phyloP scores from a whole-genome alignment of 1,284 basidiomycete genomes.

The Flammula alnicola region DNA sequence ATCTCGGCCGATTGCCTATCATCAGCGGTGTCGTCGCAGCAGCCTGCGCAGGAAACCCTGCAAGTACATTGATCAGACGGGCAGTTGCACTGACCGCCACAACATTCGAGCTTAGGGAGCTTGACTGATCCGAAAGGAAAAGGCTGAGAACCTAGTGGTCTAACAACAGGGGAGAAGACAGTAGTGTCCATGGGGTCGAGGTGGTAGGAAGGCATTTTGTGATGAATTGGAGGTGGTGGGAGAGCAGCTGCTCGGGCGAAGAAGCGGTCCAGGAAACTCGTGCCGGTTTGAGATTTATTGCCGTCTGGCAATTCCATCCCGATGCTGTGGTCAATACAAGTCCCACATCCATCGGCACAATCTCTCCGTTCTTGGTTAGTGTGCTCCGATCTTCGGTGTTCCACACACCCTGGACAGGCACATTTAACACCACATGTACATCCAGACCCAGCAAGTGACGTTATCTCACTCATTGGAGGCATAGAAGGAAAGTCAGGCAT shows the following conservation, averaged over 20 bases:
- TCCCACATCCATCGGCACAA: slow-evolving; percentile 66
- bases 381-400: slow-evolving; percentile 61
- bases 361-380: slow-evolving; percentile 48
- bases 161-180: slow-evolving; percentile 45
- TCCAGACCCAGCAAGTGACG: slow-evolving; percentile 61
- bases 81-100: slow-evolving; percentile 62
- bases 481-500: slow-evolving; percentile 57
- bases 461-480: slow-evolving; percentile 60
- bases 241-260: slow-evolving; percentile 66
- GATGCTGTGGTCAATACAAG: slow-evolving; percentile 60
- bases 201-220: slow-evolving; percentile 38
- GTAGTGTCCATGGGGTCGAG: slow-evolving; percentile 56
- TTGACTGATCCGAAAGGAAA: slow-evolving; percentile 53
- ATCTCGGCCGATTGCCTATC: background rate
- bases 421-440: slow-evolving; percentile 74
- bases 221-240: slow-evolving; percentile 54
- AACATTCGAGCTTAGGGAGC: slow-evolving; percentile 71
- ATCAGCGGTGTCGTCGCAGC: slow-evolving; percentile 36
- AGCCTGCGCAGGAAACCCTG: slow-evolving; percentile 54
- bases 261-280: slow-evolving; percentile 60
- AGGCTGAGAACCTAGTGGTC: slow-evolving; percentile 41
- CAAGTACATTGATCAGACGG: slow-evolving; percentile 55
- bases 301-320: slow-evolving; percentile 21
- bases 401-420: slow-evolving; percentile 72
- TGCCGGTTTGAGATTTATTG: slow-evolving; percentile 13